Base-by-base conservation (phyloP, 768 basidiomycete genomes). In the Coprinellus micaceus region DNA sequence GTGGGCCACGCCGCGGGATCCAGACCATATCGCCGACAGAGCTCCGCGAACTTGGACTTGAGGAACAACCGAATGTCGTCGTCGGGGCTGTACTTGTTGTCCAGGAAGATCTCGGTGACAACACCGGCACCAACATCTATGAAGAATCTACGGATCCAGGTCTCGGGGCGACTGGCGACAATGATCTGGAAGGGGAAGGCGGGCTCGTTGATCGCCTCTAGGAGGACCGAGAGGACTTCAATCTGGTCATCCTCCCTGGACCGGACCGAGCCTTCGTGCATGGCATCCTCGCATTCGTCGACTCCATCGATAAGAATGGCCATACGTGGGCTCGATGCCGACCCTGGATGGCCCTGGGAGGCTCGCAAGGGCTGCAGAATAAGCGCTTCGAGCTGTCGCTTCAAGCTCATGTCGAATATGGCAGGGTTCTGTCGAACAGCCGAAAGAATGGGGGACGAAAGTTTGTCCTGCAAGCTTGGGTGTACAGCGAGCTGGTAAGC, bases 221-320 rank as follows among this genome's bases (percentile, higher is more conserved):
- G 19, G 21, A 56, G n/a, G 17, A 30, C 30, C 6, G 24, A 1
- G 28, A 56, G 46, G 1, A 56, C 19, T 13, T 47, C 54, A 3
- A 21, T 11, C 17, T 56, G 54, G 40, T 43, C 40, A 5, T 43
- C n/a, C 40, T 43, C 40, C 40, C 19, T 43, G 10, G 40, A 43
- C 9, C 24, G 29, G 4, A 15, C 33, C 10, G 45, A 26, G 22
- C 26, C 54, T 2, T 48, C 2, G n/a, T 43, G n/a, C 10, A 4
- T 6, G 7, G 13, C 10, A 7, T 15, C 40, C 5, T 19, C 40
- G 25, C 54, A 56, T 26, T 56, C 54, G 36, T 56, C 54, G 12
- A 56, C 19, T 3, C 54, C 54, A 21, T 56, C 54, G 54, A 56
- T 56, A 33, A 49, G 12, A 22, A 56, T 56, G n/a, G 25, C 36